Base-by-base conservation (phyloP, 2,329 filamentous ascomycete genomes). In the Zasmidium cellare region DNA sequence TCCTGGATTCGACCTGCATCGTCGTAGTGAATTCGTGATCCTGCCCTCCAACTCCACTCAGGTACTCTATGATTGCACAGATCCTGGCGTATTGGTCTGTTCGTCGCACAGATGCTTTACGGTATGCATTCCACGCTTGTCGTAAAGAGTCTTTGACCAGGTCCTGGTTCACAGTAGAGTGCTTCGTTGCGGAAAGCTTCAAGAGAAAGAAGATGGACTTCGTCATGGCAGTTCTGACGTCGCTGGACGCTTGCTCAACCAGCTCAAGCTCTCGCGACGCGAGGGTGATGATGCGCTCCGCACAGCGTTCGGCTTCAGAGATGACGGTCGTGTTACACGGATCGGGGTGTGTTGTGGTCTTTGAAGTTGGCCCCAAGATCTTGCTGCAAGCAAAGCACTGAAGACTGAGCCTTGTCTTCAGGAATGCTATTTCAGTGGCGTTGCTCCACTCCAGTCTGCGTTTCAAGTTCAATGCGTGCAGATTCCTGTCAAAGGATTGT, bases 1-100 rank as follows among this genome's bases (percentile, higher is more conserved):
- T 47, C 3, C 53, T 25, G 19, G 46, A 51, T 14, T 47, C 44
- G n/a, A 56, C 53, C 2, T 28, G 24, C 53, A 56, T 56, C 22
- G 47, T 45, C 1, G 53, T 56, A n/a, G 49, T 51, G 47, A 50
- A 56, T 3, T 20, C 11, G 22, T 44, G 25, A 18, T 56, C 53
- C 25, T 56, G 53, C 12, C 53, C 53, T 2, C 53, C 53, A 1
- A 56, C 47, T 16, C 53, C 53, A 22, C 46, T 50, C 53, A 56
- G 45, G 38, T 56, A 56, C 25, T 56, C 53, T 18, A 56, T 35
- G 19, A 56, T 56, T 12, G 53, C 31, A 31, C 53, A 56, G 16
- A 56, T 51, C n/a, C 53, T 47, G 14, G 53, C 38, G 22, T 56
- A 56, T 24, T 56, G 53, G 20, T 56, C 53, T 28, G 49, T 44